Conservation (phyloP, 2,329 filamentous ascomycete species). For the Penicillium sp. region DNA sequence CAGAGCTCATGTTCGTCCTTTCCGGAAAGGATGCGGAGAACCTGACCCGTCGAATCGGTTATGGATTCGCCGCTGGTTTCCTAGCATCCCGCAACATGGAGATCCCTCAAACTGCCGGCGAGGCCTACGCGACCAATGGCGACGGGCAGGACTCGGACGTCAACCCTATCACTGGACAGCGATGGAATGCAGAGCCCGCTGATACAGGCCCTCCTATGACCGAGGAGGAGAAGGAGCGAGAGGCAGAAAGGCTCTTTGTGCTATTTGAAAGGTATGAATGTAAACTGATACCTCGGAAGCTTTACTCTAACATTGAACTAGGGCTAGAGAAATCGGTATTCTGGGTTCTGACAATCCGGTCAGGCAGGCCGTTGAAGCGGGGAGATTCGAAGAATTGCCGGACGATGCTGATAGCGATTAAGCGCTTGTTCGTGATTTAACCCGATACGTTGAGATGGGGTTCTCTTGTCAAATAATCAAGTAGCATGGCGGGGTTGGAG, state of each 20-base stretch:
- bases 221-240: conserved; percentile 85
- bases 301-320: conserved; percentile 31
- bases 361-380: conserved; percentile 68
- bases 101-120: conserved; percentile 69
- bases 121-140: conserved; percentile 52
- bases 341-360: conserved; percentile 81
- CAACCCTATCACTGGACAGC: conserved; percentile 88
- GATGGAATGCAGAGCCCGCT: conserved; percentile 68
- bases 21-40: conserved; percentile 77
- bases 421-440: neutral
- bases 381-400: conserved; percentile 70
- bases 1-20: conserved; percentile 81
- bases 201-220: conserved; percentile 75
- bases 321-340: conserved; percentile 74
- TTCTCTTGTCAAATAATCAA: neutral
- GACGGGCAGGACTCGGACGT: conserved; percentile 46
- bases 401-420: conserved; percentile 54
- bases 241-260: conserved; percentile 87
- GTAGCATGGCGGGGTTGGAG: neutral
- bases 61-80: conserved; percentile 90
- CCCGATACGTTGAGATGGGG: neutral
- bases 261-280: conserved; percentile 76
- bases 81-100: conserved; percentile 82
- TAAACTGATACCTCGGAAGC: neutral
- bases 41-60: conserved; percentile 91